A percentile compares a stretch with the other conserved stretches of the same genome.
Evolutionary conservation across 192 early-diverging fungal species (phyloP).

Genomic region (Coemansia sp.): DNA sequence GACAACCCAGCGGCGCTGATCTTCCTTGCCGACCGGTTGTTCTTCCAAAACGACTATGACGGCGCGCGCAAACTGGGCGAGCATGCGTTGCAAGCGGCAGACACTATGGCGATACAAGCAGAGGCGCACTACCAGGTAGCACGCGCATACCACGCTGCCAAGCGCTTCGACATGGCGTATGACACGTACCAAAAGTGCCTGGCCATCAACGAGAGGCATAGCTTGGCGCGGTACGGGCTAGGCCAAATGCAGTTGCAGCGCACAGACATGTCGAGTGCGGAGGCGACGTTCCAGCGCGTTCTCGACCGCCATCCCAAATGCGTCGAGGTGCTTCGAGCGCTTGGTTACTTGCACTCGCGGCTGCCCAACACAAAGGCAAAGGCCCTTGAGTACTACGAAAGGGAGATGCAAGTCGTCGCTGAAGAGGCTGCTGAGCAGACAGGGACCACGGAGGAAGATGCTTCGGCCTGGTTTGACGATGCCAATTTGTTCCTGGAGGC

Average conservation of each 20-base stretch:
- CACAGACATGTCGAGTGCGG: conserved; percentile 44
- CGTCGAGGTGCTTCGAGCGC: conserved; percentile 65
- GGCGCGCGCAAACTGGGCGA: conserved; percentile 52
- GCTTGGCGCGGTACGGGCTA: conserved; percentile 72
- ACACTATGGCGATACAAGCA: conserved; percentile 59
- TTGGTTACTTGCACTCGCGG: conserved; percentile 65
- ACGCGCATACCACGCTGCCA: conserved; percentile 59
- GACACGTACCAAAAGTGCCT: conserved; percentile 69
- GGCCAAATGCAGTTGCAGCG: conserved; percentile 73
- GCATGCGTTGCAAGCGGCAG: conserved; percentile 48
- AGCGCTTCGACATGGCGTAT: conserved; percentile 72
- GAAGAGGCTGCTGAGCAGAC: conserved; percentile 60
- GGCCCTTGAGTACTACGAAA: conserved; percentile 68
- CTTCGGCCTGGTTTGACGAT: conserved; percentile 19
- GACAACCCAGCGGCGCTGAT: conserved; percentile 43
- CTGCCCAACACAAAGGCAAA: conserved; percentile 66
- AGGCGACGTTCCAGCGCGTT: conserved; percentile 62
- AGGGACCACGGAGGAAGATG: background rate
- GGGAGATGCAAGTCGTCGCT: conserved; percentile 60
- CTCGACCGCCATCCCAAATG: conserved; percentile 63
- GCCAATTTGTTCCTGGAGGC: conserved; percentile 66
- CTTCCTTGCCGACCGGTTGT: conserved; percentile 62
- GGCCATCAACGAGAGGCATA: conserved; percentile 67
- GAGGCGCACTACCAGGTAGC: conserved; percentile 66
- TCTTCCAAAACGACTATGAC: conserved; percentile 47